Evolutionary conservation across 495 filamentous ascomycete genomes (phyloP).

Genomic region (Aspergillus affinis): DNA sequence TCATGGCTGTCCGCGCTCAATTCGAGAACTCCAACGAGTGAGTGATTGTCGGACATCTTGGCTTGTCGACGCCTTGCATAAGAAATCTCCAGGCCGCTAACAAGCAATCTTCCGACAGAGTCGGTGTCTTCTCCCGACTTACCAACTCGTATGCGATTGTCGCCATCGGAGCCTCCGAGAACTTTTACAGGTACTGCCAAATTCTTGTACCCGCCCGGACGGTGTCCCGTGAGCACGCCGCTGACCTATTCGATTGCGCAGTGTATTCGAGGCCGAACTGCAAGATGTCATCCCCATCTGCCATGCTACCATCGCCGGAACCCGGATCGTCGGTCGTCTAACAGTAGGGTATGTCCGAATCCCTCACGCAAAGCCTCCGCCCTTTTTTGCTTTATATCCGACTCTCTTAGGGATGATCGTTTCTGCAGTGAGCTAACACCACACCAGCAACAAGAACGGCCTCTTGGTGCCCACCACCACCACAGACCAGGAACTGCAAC

Average conservation of each 20-base stretch:
- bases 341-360: slow-evolving; percentile 75
- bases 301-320: slow-evolving; percentile 95
- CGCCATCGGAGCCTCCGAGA: slow-evolving; percentile 91
- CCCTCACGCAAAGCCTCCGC: not conserved
- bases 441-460: slow-evolving; percentile 82
- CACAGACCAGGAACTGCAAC: slow-evolving; percentile 96
- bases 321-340: slow-evolving; percentile 89
- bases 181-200: slow-evolving; percentile 78
- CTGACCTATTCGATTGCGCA: slow-evolving; percentile 17
- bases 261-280: slow-evolving; percentile 93
- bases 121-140: slow-evolving; percentile 93
- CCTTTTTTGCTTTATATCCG: no score
- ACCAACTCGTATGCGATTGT: slow-evolving; percentile 96
- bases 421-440: slow-evolving; percentile 6
- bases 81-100: not conserved
- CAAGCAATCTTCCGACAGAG: slow-evolving; percentile 48
- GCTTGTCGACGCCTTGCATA: not conserved
- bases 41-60: slow-evolving; percentile 24
- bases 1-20: slow-evolving; percentile 81
- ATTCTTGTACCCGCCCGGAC: not conserved
- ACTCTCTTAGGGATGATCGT: not conserved
- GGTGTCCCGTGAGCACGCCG: not conserved
- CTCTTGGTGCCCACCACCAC: slow-evolving; percentile 94
- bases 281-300: slow-evolving; percentile 98
- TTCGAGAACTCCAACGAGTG: slow-evolving; percentile 99